These are phyloP conservation scores for Boechera stricta DNA, from an alignment of 345 rosid species.

Conservation along the genomic window DNA sequence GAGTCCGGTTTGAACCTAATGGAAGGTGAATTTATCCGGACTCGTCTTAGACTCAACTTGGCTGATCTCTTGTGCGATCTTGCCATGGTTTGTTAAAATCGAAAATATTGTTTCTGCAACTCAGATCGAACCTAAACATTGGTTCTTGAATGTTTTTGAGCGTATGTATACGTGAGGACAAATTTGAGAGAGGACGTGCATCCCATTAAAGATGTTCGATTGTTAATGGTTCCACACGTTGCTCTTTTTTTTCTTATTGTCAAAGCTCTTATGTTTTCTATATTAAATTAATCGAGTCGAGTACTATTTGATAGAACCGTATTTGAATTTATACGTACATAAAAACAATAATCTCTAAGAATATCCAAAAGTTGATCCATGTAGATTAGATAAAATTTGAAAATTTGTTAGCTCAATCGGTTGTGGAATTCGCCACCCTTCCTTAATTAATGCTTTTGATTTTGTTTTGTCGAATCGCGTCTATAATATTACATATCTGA, in stretches of 20 bases:
- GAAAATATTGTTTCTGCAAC: constrained; percentile 1
- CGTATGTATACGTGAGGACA: constrained; percentile 31
- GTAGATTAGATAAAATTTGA: neutral
- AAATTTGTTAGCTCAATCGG: constrained; percentile 11
- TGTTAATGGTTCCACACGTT: constrained; percentile 46
- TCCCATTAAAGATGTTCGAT: constrained; percentile 37
- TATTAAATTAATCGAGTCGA: constrained; percentile 3
- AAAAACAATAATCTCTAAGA: neutral
- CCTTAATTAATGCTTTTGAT: neutral
- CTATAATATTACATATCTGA: no score
- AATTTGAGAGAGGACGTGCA: constrained; percentile 39
- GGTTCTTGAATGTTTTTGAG: constrained; percentile 35
- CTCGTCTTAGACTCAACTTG: constrained; percentile 50
- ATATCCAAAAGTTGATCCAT: no score
- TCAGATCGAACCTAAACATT: constrained; percentile 10
- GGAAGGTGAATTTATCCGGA: constrained; percentile 54
- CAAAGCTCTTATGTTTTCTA: neutral
- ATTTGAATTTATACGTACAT: neutral
- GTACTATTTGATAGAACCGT: neutral
- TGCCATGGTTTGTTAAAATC: constrained; percentile 36
- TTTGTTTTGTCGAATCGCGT: neutral
- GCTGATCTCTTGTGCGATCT: constrained; percentile 52
- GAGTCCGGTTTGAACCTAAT: constrained; percentile 50
- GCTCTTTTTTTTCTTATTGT: neutral
- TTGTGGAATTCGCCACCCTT: neutral